phyloP scores from a whole-genome alignment of 176 grass and related monocot genomes.

The Rhynchospora breviuscula region DNA sequence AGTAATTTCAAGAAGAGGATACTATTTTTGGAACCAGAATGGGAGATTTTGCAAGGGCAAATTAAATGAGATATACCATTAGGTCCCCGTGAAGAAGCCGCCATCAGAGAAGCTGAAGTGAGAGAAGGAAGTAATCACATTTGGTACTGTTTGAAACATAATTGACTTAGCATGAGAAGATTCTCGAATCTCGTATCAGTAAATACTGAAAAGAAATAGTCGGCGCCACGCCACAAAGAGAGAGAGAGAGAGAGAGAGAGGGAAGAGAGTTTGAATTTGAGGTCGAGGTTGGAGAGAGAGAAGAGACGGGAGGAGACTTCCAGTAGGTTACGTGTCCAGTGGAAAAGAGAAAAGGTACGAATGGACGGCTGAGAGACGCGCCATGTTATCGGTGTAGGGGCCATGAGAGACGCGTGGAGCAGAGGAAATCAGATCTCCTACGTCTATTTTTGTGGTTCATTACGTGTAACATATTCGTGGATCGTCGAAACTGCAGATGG shows the following conservation, averaged over 20 bases:
- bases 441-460: background rate
- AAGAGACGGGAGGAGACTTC: background rate
- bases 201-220: background rate
- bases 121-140: constrained; percentile 8
- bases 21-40: constrained; percentile 2
- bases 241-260: background rate
- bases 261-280: background rate
- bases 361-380: constrained; percentile 21
- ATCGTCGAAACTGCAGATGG: background rate
- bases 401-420: background rate
- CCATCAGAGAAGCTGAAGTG: constrained; percentile 3
- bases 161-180: constrained; percentile 22
- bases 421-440: background rate
- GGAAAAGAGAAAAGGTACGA: background rate
- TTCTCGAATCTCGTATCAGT: background rate
- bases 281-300: background rate
- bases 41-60: constrained; percentile 10
- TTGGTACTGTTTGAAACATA: constrained; percentile 9
- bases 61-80: background rate
- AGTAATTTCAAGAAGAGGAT: background rate
- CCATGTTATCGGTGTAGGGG: constrained; percentile 11
- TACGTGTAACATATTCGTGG: background rate
- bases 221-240: background rate
- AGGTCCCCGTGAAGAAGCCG: constrained; percentile 1
- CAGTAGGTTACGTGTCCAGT: background rate